These are phyloP conservation scores for Alternaria tenuissima DNA, from an alignment of 2,329 filamentous ascomycete genomes.

Conservation along the genomic window DNA sequence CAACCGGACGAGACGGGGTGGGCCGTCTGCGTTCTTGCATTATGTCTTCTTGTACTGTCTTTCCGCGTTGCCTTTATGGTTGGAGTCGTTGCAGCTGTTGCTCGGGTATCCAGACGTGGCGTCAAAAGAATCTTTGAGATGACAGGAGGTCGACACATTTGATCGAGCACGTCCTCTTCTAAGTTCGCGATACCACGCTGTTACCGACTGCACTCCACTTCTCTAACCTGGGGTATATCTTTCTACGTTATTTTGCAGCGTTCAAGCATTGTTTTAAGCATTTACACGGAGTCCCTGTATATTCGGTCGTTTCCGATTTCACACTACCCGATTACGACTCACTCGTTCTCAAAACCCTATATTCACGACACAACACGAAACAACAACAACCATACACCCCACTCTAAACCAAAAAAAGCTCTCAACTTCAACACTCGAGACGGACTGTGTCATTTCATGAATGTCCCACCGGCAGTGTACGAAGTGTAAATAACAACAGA, in stretches of 20 bases:
- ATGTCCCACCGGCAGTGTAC: not conserved
- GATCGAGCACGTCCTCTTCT: not conserved
- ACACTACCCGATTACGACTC: conserved; percentile 9
- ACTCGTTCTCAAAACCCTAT: not conserved
- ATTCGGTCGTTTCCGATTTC: conserved; percentile 14
- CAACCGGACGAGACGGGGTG: conserved; percentile 51
- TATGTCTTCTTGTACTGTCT: conserved; percentile 39
- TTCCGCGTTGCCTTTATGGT: conserved; percentile 39
- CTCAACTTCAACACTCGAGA: not conserved
- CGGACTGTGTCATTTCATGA: not conserved
- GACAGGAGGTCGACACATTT: conserved; percentile 4
- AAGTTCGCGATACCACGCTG: not conserved
- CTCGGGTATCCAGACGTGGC: conserved; percentile 13
- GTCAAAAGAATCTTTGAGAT: conserved; percentile 13
- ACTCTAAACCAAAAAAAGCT: conserved; percentile 13
- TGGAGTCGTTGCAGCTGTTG: conserved; percentile 16
- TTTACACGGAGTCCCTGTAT: conserved; percentile 11
- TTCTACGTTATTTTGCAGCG: conserved; percentile 6
- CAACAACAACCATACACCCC: conserved; percentile 13
- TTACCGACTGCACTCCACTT: not conserved
- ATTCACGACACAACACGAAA: conserved; percentile 4
- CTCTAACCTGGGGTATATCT: not conserved
- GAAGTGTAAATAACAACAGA: not conserved
- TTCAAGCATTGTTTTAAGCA: conserved; percentile 17
- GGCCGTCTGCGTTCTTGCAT: conserved; percentile 51